Conservation (phyloP, 495 filamentous ascomycete species). For the Penicillium argentinense region DNA sequence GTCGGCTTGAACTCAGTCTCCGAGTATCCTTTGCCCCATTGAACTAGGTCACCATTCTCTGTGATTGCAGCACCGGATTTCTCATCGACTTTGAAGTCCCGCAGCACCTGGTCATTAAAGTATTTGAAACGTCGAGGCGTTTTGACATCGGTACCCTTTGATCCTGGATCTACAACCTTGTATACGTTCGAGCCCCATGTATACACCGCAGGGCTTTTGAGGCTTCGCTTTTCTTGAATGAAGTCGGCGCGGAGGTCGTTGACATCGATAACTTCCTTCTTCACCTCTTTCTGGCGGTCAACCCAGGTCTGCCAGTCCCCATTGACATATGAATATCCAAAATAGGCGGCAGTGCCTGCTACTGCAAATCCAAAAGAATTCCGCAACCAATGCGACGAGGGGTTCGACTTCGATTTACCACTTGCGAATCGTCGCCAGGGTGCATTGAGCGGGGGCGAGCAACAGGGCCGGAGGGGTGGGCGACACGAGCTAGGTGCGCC, state of each 20-base stretch:
- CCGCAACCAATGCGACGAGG: constrained; percentile 33
- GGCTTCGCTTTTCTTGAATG: constrained; percentile 81
- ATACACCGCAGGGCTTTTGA: constrained; percentile 88
- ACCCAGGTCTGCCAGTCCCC: constrained; percentile 18
- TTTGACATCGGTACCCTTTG: constrained; percentile 72
- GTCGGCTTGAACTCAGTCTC: constrained; percentile 56
- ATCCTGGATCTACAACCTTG: constrained; percentile 80
- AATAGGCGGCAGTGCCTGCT: constrained; percentile 35
- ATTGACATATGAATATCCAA: constrained; percentile 37
- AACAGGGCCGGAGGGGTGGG: constrained; percentile 18
- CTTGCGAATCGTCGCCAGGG: constrained; percentile 36
- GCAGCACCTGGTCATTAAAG: constrained; percentile 81
- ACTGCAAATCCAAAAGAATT: constrained; percentile 36
- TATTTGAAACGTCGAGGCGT: constrained; percentile 73
- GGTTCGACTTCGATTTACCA: constrained; percentile 18
- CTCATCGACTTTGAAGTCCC: constrained; percentile 83
- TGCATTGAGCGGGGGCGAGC: constrained; percentile 20
- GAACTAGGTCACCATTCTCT: constrained; percentile 84
- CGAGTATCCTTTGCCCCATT: constrained; percentile 84
- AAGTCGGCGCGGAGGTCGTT: constrained; percentile 73
- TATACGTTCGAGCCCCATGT: constrained; percentile 92
- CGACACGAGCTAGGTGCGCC: constrained; percentile 17
- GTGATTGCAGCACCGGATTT: constrained; percentile 85
- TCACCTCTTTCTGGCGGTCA: constrained; percentile 17
- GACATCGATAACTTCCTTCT: constrained; percentile 25